Percentiles rank a stretch among this genome's conserved stretches.
These are phyloP conservation scores for Croton setiger DNA, from an alignment of 441 rosid genomes.

Conservation along the genomic window DNA sequence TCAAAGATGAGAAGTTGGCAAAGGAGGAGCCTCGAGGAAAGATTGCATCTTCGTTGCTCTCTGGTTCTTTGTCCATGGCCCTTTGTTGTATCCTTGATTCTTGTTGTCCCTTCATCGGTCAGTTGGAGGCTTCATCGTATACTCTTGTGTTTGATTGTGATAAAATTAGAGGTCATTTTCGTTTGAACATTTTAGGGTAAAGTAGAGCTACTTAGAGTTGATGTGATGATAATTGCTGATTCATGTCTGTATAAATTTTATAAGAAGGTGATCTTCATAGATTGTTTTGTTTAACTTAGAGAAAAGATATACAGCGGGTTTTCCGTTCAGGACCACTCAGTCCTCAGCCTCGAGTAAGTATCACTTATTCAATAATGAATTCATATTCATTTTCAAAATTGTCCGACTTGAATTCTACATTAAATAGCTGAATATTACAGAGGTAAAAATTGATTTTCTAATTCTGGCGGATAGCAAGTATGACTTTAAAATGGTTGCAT, in stretches of 20 bases:
- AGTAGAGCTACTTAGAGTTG: not conserved
- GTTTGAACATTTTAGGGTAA: not conserved
- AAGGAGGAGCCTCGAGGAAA: slow-evolving; percentile 40
- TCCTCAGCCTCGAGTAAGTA: slow-evolving; percentile 92
- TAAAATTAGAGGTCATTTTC: not conserved
- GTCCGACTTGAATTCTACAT: slow-evolving; percentile 2
- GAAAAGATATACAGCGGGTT: slow-evolving; percentile 74
- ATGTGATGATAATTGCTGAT: not conserved
- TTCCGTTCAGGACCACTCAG: slow-evolving; percentile 76
- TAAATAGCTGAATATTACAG: not conserved
- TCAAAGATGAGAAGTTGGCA: slow-evolving; percentile 58
- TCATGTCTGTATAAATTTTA: not conserved
- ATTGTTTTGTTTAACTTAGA: slow-evolving; percentile 43
- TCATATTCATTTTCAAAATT: slow-evolving; percentile 7
- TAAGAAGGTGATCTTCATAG: not conserved
- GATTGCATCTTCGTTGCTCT: slow-evolving; percentile 60
- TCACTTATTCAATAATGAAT: slow-evolving; percentile 12
- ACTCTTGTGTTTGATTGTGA: not conserved
- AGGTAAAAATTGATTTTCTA: not conserved
- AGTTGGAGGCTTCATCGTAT: not conserved
- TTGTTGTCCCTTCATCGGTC: not conserved
- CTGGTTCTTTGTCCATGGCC: slow-evolving; percentile 95
- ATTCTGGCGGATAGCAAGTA: not conserved
- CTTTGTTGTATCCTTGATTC: slow-evolving; percentile 89
- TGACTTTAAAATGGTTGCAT: not conserved